phyloP scores from a whole-genome alignment of 2,329 filamentous ascomycete species.

The Sporothrix phasma region DNA sequence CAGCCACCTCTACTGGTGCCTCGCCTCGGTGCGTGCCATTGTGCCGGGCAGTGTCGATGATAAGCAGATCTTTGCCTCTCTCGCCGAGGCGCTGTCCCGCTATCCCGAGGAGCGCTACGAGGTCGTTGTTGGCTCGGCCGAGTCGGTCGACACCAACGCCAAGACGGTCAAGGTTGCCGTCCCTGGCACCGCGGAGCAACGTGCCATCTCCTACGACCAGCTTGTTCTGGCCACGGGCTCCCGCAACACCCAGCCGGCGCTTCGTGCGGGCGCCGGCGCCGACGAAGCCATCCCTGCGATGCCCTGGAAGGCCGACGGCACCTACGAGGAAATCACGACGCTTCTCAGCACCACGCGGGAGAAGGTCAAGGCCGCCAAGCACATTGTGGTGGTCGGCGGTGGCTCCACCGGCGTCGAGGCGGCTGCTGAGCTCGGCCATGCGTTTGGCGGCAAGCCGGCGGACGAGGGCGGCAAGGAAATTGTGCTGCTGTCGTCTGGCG shows the following conservation, averaged over 20 bases:
- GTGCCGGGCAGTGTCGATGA: constrained; percentile 40
- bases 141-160: constrained; percentile 32
- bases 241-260: constrained; percentile 20
- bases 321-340: constrained; percentile 34
- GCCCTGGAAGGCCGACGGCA: constrained; percentile 44
- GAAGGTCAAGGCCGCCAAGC: constrained; percentile 35
- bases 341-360: constrained; percentile 33
- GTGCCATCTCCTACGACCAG: constrained; percentile 40
- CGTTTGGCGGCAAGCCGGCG: constrained; percentile 28
- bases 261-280: constrained; percentile 22
- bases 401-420: constrained; percentile 48
- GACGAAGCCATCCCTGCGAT: constrained; percentile 22
- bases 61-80: constrained; percentile 40
- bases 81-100: constrained; percentile 38
- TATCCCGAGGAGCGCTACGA: constrained; percentile 42
- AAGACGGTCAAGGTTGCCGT: constrained; percentile 36
- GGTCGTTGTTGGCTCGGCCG: constrained; percentile 41
- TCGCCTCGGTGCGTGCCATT: constrained; percentile 46
- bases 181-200: constrained; percentile 22
- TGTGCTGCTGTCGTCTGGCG: constrained; percentile 37
- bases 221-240: constrained; percentile 49
- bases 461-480: constrained; percentile 29
- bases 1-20: constrained; percentile 49
- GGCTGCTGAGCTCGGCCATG: constrained; percentile 44
- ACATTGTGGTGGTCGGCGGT: constrained; percentile 47